Evolutionary conservation across 495 filamentous ascomycete genomes (phyloP).

Genomic region (Rostrohypoxylon terebratum): DNA sequence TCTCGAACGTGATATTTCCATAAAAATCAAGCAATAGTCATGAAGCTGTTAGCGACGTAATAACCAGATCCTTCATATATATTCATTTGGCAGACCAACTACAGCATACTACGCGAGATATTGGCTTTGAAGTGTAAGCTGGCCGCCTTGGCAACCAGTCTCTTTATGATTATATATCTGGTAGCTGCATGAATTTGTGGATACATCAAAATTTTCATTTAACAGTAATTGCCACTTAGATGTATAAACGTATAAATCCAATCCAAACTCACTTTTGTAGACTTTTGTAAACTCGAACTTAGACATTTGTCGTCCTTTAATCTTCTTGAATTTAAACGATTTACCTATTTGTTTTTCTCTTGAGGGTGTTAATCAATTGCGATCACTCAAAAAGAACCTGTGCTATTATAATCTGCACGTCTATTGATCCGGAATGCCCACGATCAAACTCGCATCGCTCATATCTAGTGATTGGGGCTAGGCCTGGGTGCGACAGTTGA

Average conservation of each 20-base stretch:
- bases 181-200: slow-evolving; percentile 5
- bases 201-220: background rate
- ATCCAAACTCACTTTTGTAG: slow-evolving; percentile 2
- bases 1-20: slow-evolving; percentile 13
- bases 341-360: no score
- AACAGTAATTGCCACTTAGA: slow-evolving; percentile 17
- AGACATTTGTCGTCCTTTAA: background rate
- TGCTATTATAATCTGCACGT: background rate
- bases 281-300: slow-evolving; percentile 16
- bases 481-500: background rate
- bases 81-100: background rate
- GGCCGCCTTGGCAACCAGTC: background rate
- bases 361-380: background rate
- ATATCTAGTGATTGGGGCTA: slow-evolving; percentile 35
- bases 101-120: background rate
- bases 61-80: background rate
- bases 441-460: background rate
- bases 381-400: background rate
- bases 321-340: background rate
- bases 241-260: background rate
- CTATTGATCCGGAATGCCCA: slow-evolving; percentile 23
- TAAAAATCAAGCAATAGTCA: slow-evolving; percentile 6
- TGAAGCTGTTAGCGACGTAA: background rate
- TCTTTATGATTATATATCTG: background rate
- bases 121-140: background rate